Evolutionary conservation across 2,329 filamentous ascomycete genomes (phyloP), one percentile per base, ranked within the genome.

Genomic region (Pseudogymnoascus sp.): DNA sequence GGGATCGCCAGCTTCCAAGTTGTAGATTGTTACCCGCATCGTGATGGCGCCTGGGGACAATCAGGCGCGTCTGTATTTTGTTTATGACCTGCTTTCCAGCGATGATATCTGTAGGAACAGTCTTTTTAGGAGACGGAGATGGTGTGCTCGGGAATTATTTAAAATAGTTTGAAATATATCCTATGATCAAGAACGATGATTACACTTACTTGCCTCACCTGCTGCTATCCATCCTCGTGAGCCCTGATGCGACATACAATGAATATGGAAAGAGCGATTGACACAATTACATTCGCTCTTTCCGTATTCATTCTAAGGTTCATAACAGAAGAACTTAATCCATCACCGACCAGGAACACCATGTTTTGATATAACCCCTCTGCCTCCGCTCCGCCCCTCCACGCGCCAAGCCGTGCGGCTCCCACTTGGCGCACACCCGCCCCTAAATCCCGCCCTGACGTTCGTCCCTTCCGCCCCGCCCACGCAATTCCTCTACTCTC

Each of bases 1-100:
- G 36, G 63, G 68, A 3, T 71, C 67, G 3, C 69, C 71, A 5
- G 72, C 71, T 23, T 70, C 72, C 16, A 73, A 72, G 62, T 67
- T 74, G 64, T 71, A 66, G 61, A 60, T 60, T 39, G 58, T 55
- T 38, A 28, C 58, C 14, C 19, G 58, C 25, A 25, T 39, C 8
- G 33, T 8, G 38, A 38, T 38, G 58, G 39, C 38, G 38, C 35
- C 22, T 28, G n/a, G 58, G 33, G 58, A 38, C 22, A 30, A 11
- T 39, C n/a, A 2, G 35, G 33, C 58, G 58, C 58, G 22, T 60
- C 58, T 55, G 58, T 60, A 41, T 41, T 60, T 60, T 60, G 33
- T 60, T 38, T 60, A 38, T 60, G 58, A 60, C 58, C 38, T 60
- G 33, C 23, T 60, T 60, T 60, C 58, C 38, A 60, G 58, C 58